A percentile compares a stretch with the other conserved stretches of the same genome.
Evolutionary conservation across 805 yeast species (phyloP).

Genomic region (Lachancea dasiensis): DNA sequence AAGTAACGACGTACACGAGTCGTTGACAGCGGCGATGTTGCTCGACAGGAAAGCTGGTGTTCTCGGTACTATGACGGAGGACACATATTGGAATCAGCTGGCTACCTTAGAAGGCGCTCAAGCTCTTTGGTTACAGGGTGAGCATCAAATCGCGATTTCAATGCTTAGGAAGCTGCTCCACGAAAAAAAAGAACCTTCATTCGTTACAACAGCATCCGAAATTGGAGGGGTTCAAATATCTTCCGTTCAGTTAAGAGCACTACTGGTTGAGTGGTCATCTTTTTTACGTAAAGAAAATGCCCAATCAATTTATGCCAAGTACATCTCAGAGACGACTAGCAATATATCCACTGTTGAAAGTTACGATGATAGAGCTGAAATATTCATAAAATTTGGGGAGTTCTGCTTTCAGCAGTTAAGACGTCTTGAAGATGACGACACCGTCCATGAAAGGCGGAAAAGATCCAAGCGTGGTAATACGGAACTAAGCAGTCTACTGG

Average conservation of each 20-base stretch:
- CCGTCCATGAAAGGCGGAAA: conserved; percentile 37
- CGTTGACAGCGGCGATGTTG: conserved; percentile 8
- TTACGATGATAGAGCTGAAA: conserved; percentile 35
- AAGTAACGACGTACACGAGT: conserved; percentile 4
- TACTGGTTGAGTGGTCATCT: conserved; percentile 62
- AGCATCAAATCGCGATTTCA: conserved; percentile 49
- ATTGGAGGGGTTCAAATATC: too few species aligned
- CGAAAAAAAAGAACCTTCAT: neutral
- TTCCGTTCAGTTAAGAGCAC: conserved; percentile 31
- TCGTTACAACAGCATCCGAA: too few species aligned
- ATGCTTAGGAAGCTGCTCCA: conserved; percentile 39
- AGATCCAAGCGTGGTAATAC: conserved; percentile 38
- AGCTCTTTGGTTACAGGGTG: conserved; percentile 60
- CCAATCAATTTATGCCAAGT: conserved; percentile 47
- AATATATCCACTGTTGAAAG: conserved; percentile 15
- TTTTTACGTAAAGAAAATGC: conserved; percentile 66
- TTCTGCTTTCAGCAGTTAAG: conserved; percentile 67
- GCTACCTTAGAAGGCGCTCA: conserved; percentile 37
- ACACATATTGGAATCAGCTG: neutral
- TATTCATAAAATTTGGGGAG: conserved; percentile 56
- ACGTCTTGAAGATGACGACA: conserved; percentile 39
- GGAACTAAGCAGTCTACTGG: conserved; percentile 47
- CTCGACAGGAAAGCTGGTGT: conserved; percentile 4
- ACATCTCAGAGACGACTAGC: conserved; percentile 39
- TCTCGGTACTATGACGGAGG: neutral